Conservation (phyloP, 257 asterid genomes). For the Dorcoceras hygrometricum region DNA sequence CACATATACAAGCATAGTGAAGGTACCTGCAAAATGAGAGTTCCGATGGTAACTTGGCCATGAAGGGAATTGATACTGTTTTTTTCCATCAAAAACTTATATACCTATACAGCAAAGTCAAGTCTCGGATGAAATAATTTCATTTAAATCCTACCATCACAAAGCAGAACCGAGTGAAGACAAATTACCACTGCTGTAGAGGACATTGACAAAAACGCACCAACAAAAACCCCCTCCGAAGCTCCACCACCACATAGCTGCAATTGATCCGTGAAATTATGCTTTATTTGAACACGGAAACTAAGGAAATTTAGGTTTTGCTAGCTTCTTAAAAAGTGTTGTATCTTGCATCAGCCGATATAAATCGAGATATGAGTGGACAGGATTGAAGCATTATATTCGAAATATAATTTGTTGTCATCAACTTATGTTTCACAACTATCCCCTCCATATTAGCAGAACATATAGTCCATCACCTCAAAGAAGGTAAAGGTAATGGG, state of each 20-base stretch:
- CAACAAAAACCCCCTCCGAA: constrained; percentile 96
- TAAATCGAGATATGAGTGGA: too few relatives aligned
- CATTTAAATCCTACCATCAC: constrained; percentile 11
- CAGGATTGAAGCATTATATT: too few relatives aligned
- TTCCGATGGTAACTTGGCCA: constrained; percentile 97
- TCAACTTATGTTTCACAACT: too few relatives aligned
- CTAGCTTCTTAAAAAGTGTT: background rate
- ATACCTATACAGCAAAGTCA: constrained; percentile 29
- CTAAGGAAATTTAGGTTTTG: background rate
- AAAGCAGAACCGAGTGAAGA: constrained; percentile 19
- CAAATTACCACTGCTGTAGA: constrained; percentile 95
- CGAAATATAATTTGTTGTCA: too few relatives aligned
- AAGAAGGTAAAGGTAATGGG: too few relatives aligned
- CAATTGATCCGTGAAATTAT: constrained; percentile 30
- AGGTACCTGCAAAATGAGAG: constrained; percentile 87
- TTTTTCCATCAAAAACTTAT: constrained; percentile 84
- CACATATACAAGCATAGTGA: constrained; percentile 21
- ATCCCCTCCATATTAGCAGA: too few relatives aligned
- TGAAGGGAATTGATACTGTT: constrained; percentile 82
- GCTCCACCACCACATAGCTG: constrained; percentile 94
- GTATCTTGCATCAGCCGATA: background rate
- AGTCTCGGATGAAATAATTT: constrained; percentile 4
- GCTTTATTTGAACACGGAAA: constrained; percentile 22
- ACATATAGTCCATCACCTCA: background rate
- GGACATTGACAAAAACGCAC: constrained; percentile 96